These are phyloP conservation scores for Leishmania aethiopica DNA, from an alignment of 208 protist species.

Conservation along the genomic window DNA sequence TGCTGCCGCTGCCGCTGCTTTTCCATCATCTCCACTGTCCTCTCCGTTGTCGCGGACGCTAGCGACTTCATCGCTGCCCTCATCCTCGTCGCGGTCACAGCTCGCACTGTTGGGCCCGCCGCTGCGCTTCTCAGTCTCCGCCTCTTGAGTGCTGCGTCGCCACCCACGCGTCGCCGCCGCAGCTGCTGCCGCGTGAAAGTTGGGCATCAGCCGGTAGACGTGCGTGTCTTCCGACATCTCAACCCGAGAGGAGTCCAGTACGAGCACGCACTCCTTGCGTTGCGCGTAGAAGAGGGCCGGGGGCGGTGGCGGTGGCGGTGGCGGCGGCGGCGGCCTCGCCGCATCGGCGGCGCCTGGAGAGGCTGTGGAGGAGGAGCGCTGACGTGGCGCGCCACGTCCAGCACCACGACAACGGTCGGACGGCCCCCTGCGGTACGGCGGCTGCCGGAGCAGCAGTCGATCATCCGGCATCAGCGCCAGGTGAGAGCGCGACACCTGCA, in stretches of 20 bases:
- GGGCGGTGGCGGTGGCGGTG: not conserved
- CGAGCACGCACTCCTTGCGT: constrained; percentile 57
- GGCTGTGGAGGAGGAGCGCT: not conserved
- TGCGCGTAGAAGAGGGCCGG: constrained; percentile 25
- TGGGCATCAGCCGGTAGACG: constrained; percentile 30
- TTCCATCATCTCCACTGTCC: not conserved
- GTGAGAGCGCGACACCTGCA: constrained; percentile 34
- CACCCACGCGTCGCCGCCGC: not conserved
- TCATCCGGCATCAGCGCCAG: constrained; percentile 48
- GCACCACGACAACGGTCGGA: not conserved
- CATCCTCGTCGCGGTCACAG: not conserved
- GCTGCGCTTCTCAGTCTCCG: not conserved
- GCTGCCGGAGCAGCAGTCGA: constrained; percentile 22
- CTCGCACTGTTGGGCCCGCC: not conserved
- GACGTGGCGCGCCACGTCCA: not conserved
- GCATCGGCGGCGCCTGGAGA: not conserved
- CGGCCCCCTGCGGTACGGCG: not conserved
- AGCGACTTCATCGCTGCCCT: not conserved
- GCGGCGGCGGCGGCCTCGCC: not conserved
- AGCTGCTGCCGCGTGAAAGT: not conserved
- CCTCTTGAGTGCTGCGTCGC: not conserved
- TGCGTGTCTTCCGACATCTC: constrained; percentile 48
- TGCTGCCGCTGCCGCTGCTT: not conserved
- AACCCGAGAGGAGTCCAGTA: constrained; percentile 59
- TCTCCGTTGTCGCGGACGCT: not conserved